Evolutionary conservation across 106 monocot genomes (phyloP).

Genomic region (Posidonia australis): DNA sequence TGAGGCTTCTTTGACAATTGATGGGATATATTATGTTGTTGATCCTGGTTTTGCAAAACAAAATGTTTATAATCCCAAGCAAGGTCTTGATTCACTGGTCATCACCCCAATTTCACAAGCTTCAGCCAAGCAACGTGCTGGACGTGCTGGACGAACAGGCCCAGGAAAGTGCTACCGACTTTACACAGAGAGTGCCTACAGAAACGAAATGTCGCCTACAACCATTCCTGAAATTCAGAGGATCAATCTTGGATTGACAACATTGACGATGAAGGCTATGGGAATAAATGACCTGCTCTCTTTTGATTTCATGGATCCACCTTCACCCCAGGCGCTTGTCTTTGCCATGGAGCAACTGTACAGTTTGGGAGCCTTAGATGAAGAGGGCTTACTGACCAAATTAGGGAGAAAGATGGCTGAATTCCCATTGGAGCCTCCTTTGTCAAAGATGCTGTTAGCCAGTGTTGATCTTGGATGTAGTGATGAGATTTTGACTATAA

Average conservation of each 20-base stretch:
- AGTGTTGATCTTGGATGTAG: constrained; percentile 97
- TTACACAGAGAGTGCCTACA: constrained; percentile 91
- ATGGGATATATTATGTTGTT: constrained; percentile 90
- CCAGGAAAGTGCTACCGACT: constrained; percentile 95
- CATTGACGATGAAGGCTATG: constrained; percentile 91
- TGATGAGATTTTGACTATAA: constrained; percentile 93
- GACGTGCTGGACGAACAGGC: constrained; percentile 93
- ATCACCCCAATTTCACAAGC: constrained; percentile 97
- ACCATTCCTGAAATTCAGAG: constrained; percentile 88
- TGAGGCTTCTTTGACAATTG: constrained; percentile 88
- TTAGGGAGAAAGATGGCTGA: constrained; percentile 98
- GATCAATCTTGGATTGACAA: constrained; percentile 76
- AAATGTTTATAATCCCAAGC: constrained; percentile 90
- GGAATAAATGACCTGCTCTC: constrained; percentile 90
- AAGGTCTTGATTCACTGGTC: constrained; percentile 81
- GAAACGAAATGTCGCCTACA: constrained; percentile 97
- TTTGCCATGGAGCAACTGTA: constrained; percentile 95
- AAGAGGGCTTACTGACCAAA: constrained; percentile 86
- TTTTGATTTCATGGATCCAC: constrained; percentile 98
- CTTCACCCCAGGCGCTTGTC: constrained; percentile 89
- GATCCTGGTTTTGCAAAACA: constrained; percentile 98
- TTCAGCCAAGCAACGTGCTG: constrained; percentile 94
- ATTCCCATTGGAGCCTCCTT: constrained; percentile 81
- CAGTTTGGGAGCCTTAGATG: constrained; percentile 87
- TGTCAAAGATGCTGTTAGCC: constrained; percentile 87